Percentiles rank a stretch among this genome's conserved stretches.
These are phyloP conservation scores for Petasospora rhodanensis DNA, from an alignment of 1,139 yeast species.

Conservation along the genomic window DNA sequence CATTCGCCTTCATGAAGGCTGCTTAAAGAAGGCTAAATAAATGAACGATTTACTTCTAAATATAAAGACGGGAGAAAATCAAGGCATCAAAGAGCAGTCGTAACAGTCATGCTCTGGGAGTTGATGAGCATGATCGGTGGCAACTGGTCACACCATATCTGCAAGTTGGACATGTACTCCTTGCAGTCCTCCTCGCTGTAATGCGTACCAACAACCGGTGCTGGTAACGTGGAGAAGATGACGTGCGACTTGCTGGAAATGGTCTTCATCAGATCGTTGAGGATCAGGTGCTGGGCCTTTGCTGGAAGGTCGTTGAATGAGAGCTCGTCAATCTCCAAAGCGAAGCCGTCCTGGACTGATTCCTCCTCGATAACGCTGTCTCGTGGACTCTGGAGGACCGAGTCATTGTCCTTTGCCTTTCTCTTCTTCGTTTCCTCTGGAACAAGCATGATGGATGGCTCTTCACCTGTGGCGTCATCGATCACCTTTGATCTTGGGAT, in stretches of 20 bases:
- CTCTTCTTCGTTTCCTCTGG: slow-evolving; percentile 27
- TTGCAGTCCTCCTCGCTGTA: slow-evolving; percentile 60
- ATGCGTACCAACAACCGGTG: slow-evolving; percentile 82
- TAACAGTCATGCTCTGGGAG: slow-evolving; percentile 92
- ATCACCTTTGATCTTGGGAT: slow-evolving; percentile 69
- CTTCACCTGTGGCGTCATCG: slow-evolving; percentile 63
- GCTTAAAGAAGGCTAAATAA: slow-evolving; percentile 1
- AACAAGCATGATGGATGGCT: slow-evolving; percentile 53
- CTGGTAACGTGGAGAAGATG: slow-evolving; percentile 84
- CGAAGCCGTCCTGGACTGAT: background rate
- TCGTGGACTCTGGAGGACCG: slow-evolving; percentile 3
- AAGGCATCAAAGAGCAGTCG: no score
- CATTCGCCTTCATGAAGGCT: slow-evolving; percentile 70
- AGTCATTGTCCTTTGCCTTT: slow-evolving; percentile 4
- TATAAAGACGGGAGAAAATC: no score
- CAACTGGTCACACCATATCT: slow-evolving; percentile 73
- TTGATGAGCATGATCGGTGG: slow-evolving; percentile 82
- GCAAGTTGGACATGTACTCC: slow-evolving; percentile 71
- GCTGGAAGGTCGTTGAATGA: slow-evolving; percentile 87
- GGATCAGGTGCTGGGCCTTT: slow-evolving; percentile 80
- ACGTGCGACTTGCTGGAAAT: slow-evolving; percentile 56
- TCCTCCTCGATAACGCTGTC: slow-evolving; percentile 2
- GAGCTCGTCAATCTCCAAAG: slow-evolving; percentile 34
- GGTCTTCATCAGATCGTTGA: slow-evolving; percentile 77
- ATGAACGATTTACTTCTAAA: no score